phyloP scores from a whole-genome alignment of 202 grass and related monocot species.

The Panicum hallii region DNA sequence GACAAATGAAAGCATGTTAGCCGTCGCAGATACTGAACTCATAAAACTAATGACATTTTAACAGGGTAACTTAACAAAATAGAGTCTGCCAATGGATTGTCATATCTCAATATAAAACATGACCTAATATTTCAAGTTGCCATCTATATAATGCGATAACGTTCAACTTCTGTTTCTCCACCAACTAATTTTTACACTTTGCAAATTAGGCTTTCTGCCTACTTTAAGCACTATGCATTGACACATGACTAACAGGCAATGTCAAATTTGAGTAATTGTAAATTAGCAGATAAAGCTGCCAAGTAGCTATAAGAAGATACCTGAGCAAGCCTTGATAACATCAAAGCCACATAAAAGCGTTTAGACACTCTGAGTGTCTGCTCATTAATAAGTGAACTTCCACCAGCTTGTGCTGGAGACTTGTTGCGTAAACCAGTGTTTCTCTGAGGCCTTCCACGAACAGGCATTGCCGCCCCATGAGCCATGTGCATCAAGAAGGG shows the following conservation, averaged over 20 bases:
- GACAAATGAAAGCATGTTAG: background rate
- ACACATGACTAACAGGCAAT: background rate
- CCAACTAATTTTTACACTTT: background rate
- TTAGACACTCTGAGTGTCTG: conserved; percentile 79
- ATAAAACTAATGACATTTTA: background rate
- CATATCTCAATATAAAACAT: conserved; percentile 1
- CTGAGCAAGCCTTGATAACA: conserved; percentile 92
- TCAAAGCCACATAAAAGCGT: conserved; percentile 94
- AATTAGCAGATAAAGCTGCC: conserved; percentile 16
- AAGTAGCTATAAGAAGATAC: conserved; percentile 47
- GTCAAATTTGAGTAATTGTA: background rate
- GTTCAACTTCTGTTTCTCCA: background rate
- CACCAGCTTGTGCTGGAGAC: conserved; percentile 39
- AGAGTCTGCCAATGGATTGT: background rate
- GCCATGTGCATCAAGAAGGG: conserved; percentile 98
- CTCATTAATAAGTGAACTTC: conserved; percentile 61
- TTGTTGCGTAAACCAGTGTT: conserved; percentile 43
- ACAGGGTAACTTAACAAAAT: background rate
- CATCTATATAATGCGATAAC: background rate
- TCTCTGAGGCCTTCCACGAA: conserved; percentile 59
- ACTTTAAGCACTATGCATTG: conserved; percentile 14
- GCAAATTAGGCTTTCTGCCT: background rate
- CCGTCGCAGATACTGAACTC: background rate
- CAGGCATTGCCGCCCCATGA: conserved; percentile 72
- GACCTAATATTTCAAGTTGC: background rate